phyloP scores from a whole-genome alignment of 495 filamentous ascomycete species.

The Hypoxylon cercidicola region DNA sequence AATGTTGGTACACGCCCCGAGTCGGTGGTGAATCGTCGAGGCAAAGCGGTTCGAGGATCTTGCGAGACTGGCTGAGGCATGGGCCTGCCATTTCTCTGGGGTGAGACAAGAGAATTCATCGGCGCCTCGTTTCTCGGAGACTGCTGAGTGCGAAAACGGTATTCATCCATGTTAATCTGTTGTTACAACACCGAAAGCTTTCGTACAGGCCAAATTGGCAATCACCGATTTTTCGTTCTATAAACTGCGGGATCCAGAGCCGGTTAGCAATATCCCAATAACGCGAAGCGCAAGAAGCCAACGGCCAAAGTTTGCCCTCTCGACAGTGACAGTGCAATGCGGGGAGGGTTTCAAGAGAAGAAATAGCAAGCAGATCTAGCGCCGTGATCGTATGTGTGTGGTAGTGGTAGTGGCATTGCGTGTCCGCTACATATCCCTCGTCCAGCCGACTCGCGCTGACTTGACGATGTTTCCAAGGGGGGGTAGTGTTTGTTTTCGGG shows the following conservation, averaged over 20 bases:
- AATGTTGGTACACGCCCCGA: slow-evolving; percentile 85
- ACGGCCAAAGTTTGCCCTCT: slow-evolving; percentile 3
- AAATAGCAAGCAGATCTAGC: slow-evolving; percentile 24
- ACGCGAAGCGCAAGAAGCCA: slow-evolving; percentile 22
- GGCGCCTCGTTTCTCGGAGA: slow-evolving; percentile 75
- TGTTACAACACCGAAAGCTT: slow-evolving; percentile 54
- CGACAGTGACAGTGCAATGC: slow-evolving; percentile 8
- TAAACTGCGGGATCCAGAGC: slow-evolving; percentile 36
- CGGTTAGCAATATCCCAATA: slow-evolving; percentile 23
- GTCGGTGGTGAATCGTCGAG: slow-evolving; percentile 94
- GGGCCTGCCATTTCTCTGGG: slow-evolving; percentile 71
- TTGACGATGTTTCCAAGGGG: slow-evolving; percentile 39
- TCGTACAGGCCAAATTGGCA: slow-evolving; percentile 60
- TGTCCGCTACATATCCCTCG: slow-evolving; percentile 31
- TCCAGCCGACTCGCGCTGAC: slow-evolving; percentile 37
- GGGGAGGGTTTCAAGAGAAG: slow-evolving; percentile 17
- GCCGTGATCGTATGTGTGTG: slow-evolving; percentile 17
- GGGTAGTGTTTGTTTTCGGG: slow-evolving; percentile 31
- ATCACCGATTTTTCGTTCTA: slow-evolving; percentile 44
- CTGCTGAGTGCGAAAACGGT: slow-evolving; percentile 80
- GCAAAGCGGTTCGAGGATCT: slow-evolving; percentile 76
- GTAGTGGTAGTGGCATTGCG: no score
- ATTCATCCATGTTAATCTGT: slow-evolving; percentile 67
- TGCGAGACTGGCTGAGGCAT: slow-evolving; percentile 66
- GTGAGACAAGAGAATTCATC: slow-evolving; percentile 75